Conservation (phyloP, 2,329 filamentous ascomycete species). For the Coleophoma eucalyptorum region DNA sequence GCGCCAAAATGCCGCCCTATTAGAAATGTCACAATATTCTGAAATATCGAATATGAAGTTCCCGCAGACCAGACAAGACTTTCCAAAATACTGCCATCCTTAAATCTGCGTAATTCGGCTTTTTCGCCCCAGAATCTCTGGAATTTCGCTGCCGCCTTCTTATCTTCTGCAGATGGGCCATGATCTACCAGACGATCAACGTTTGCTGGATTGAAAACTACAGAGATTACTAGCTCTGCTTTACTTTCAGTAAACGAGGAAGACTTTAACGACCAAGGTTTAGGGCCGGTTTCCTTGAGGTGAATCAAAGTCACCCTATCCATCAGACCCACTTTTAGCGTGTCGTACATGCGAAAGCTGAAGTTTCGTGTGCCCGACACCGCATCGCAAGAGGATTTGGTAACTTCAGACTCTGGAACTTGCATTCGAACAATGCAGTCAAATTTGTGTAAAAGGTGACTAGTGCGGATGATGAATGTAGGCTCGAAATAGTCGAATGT, state of each 20-base stretch:
- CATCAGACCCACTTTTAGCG: slow-evolving; percentile 68
- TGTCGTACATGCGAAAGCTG: slow-evolving; percentile 55
- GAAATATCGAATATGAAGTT: slow-evolving; percentile 59
- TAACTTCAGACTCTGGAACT: slow-evolving; percentile 1
- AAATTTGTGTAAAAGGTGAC: slow-evolving; percentile 50
- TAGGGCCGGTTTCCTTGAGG: slow-evolving; percentile 38
- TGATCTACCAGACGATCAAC: slow-evolving; percentile 78
- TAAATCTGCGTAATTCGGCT: slow-evolving; percentile 88
- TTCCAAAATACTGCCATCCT: slow-evolving; percentile 90
- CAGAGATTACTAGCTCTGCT: slow-evolving; percentile 53
- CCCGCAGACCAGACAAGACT: slow-evolving; percentile 80
- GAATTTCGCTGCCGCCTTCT: slow-evolving; percentile 76
- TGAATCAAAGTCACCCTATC: slow-evolving; percentile 70
- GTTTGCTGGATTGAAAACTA: slow-evolving; percentile 70
- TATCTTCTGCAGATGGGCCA: slow-evolving; percentile 81
- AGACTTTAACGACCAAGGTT: slow-evolving; percentile 44
- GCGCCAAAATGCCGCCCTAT: slow-evolving; percentile 66
- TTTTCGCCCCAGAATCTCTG: slow-evolving; percentile 94
- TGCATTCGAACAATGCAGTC: slow-evolving; percentile 40
- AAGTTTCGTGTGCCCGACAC: slow-evolving; percentile 27
- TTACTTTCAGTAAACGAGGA: slow-evolving; percentile 24
- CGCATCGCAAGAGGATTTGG: slow-evolving; percentile 18
- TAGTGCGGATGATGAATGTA: slow-evolving; percentile 69
- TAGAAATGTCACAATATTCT: slow-evolving; percentile 75
- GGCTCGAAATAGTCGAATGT: slow-evolving; percentile 77